These are phyloP conservation scores for Biancaea sappan DNA, from an alignment of 306 rosid genomes.

Conservation along the genomic window DNA sequence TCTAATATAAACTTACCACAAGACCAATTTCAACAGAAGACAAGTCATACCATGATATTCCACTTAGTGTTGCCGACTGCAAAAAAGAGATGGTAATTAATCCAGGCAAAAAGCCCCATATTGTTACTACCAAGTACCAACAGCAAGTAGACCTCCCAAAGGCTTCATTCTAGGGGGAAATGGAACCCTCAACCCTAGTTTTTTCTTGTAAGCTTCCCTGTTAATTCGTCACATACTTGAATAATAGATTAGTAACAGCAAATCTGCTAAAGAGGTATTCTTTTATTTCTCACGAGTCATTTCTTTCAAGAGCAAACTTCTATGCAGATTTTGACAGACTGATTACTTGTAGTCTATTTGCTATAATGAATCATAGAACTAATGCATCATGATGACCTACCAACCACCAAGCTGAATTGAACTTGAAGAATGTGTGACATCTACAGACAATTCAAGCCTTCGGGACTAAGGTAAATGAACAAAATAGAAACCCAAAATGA, in stretches of 20 bases:
- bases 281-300: neutral
- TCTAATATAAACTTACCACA: slow-evolving; percentile 62
- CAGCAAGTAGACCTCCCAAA: slow-evolving; percentile 8
- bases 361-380: neutral
- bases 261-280: neutral
- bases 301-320: neutral
- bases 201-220: neutral
- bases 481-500: neutral
- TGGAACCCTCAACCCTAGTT: neutral
- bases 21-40: slow-evolving; percentile 84
- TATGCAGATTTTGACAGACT: neutral
- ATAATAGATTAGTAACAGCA: neutral
- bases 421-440: neutral
- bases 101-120: slow-evolving; percentile 8
- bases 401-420: neutral
- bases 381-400: neutral
- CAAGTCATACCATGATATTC: slow-evolving; percentile 83
- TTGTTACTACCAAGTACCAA: neutral
- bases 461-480: neutral
- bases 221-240: neutral
- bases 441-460: neutral
- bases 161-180: slow-evolving; percentile 7
- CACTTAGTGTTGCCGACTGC: slow-evolving; percentile 86
- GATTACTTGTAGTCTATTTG: neutral
- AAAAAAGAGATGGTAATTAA: slow-evolving; percentile 27